Conservation (phyloP, 2,329 filamentous ascomycete genomes). For the Chrysosporium queenslandicum region DNA sequence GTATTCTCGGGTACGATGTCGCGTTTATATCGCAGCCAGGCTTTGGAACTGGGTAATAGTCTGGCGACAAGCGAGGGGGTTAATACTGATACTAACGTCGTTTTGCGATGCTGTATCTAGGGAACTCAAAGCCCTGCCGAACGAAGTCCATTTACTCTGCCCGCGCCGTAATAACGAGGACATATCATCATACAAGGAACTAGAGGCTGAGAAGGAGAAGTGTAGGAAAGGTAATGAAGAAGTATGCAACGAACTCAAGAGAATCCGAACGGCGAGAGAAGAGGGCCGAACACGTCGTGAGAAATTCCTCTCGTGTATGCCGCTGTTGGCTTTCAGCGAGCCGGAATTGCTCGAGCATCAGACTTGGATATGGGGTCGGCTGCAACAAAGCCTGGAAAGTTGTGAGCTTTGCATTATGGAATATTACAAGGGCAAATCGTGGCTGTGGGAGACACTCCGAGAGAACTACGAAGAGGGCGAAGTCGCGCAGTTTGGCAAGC, state of each 20-base stretch:
- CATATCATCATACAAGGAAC: conserved; percentile 52
- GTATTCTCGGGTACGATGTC: conserved; percentile 30
- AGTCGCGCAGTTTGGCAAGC: conserved; percentile 43
- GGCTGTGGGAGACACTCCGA: conserved; percentile 52
- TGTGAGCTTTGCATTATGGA: conserved; percentile 63
- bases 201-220: conserved; percentile 10
- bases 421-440: conserved; percentile 60
- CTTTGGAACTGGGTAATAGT: too few species aligned
- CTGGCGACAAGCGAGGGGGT: too few species aligned
- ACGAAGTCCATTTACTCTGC: conserved; percentile 55
- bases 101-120: conserved; percentile 23
- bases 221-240: conserved; percentile 36
- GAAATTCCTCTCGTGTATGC: conserved; percentile 56
- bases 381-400: conserved; percentile 50
- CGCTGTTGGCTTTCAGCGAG: conserved; percentile 57
- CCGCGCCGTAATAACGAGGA: conserved; percentile 56
- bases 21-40: too few species aligned
- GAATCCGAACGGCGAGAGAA: conserved; percentile 39
- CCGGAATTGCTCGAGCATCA: conserved; percentile 52
- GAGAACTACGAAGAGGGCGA: conserved; percentile 44
- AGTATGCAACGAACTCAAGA: conserved; percentile 25
- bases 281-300: conserved; percentile 49
- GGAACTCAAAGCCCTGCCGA: conserved; percentile 37
- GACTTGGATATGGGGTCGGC: conserved; percentile 47
- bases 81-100: too few species aligned